Evolutionary conservation across 495 filamentous ascomycete genomes (phyloP), one percentile per base, ranked within the genome.

Genomic region (Aeminium ludgeri): DNA sequence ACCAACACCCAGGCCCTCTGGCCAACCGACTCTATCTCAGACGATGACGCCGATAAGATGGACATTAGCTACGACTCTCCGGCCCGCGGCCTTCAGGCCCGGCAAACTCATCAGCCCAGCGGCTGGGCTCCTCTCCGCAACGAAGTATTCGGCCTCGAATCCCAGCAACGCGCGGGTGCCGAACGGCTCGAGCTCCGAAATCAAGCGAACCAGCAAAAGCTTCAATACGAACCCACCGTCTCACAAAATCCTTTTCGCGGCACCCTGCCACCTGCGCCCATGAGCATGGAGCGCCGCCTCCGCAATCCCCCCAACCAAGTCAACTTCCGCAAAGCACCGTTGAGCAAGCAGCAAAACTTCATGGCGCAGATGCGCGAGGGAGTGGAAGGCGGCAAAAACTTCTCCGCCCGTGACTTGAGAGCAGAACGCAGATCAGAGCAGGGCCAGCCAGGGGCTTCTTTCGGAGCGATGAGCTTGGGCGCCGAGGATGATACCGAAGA

Each of bases 261-360:
- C 12, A 27, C 28, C 13, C 25, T 51, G 10, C 48, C 48, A 1
- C 44, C 17, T 10, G 48, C 48, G 10, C 48, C 48, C 8, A 51
- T 46, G 44, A 50, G 48, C 39, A 42, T 47, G 44, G 48, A 47
- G 23, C 36, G 48, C 15, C 20, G 30, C 12, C 58, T 76, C 19
- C 72, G 74, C 39, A 80, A 75, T 45, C 76, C 74, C 11, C 59
- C 67, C 3, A 70, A 65, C 37, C 60, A 66, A 42, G 64, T 67
- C 10, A 52, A 57, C 10, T 59, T 74, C 32, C 55, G 61, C 20
- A 40, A 47, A 29, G 46, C 44, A 17, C 55, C 65, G 20, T 49
- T 58, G 43, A 61, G 60, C 33, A 44, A 45, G 38, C 62, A 68
- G 44, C 46, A 65, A 30, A 60, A 61, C 34, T 67, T 68, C 51